Base-by-base conservation (phyloP, 2,329 filamentous ascomycete genomes). In the Botrytis paeoniae region DNA sequence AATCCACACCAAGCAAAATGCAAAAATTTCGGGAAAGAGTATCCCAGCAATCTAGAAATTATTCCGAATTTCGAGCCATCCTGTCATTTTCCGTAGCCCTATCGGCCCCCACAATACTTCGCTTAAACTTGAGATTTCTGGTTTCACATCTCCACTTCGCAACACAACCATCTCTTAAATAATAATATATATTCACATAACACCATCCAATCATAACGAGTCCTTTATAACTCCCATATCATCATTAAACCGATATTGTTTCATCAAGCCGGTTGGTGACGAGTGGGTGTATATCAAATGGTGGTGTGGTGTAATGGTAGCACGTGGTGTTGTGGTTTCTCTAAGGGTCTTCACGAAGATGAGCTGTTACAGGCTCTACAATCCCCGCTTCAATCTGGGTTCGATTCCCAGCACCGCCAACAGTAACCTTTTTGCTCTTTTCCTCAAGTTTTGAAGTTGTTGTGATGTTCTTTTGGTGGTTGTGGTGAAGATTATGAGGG, bases 261-360 rank as follows among this genome's bases (percentile, higher is more conserved):
- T 14, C 37, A 69, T 69, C 48, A 69, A 69, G 65, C 12, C 29
- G 65, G 65, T 57, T 32, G 65, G 65, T 32, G 65, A 69, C 65
- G 65, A 69, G 2, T 37, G 14, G 2, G 12, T 6, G 3, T 2
- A 10, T 25, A 1, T 2, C 9, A 18, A 37, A 64, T n/a, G 69
- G 69, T 71, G 69, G 69, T 71, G 69, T 71, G 60, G 69, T 71
- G 69, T 71, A 71, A 71, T 71, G 60, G 69, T 71, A 71, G 60
- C 69, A 71, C 69, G 69, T 71, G 69, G 45, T 57, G 69, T 71
- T 71, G 69, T 71, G 69, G 69, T 65, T 71, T 51, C 48, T 71
- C 4, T 20, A 7, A 32, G 69, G 69, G 48, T 48, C 37, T 65
- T 71, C 69, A 71, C 41, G 69, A 57, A 18, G 20, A 48, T 16